Evolutionary conservation across 495 filamentous ascomycete genomes (phyloP), one percentile per base, ranked within the genome.

Genomic region (Penicillium lividum): DNA sequence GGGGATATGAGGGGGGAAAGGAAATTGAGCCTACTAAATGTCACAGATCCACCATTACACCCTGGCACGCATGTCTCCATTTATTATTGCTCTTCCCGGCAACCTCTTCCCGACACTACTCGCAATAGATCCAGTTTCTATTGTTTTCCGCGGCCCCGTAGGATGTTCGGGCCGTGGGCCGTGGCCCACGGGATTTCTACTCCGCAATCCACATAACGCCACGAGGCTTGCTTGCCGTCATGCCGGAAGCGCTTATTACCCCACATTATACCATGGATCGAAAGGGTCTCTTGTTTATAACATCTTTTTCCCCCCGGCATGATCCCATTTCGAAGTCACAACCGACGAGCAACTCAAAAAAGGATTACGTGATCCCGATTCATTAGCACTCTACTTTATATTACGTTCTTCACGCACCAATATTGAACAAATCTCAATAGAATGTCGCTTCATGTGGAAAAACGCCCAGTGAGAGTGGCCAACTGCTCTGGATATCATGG

Each of bases 401-500:
- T 22, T 34, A 34, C 3, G 10, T 36, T 11, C 4, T 36, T 1
- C 22, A 22, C 1, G 22, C 22, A 22, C 22, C 22, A 22, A 22
- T 22, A 22, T 22, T 2, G 22, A 22, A 22, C 22, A 22, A 1
- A 22, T 22, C 22, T 22, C 22, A 1, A 22, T 22, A 22, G 22
- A 29, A 69, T 67, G 64, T 16, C 57, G 16, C 45, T 33, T 29
- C 29, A 56, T 10, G 42, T 25, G 34, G 62, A 58, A 54, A 67
- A 54, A 47, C 66, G 77, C 30, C 74, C 77, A 3, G 74, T 80
- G 1, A 57, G 71, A 38, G 72, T 82, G 31, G 78, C 78, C 44
- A 82, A 81, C 56, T 81, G 78, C 62, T 80, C 76, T 15, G 78
- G 78, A 13, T 74, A 72, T 43, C 69, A 74, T 68, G 72, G 75